These are phyloP conservation scores for Aspergillus incahuasiensis DNA, from an alignment of 495 filamentous ascomycete species.

Conservation along the genomic window DNA sequence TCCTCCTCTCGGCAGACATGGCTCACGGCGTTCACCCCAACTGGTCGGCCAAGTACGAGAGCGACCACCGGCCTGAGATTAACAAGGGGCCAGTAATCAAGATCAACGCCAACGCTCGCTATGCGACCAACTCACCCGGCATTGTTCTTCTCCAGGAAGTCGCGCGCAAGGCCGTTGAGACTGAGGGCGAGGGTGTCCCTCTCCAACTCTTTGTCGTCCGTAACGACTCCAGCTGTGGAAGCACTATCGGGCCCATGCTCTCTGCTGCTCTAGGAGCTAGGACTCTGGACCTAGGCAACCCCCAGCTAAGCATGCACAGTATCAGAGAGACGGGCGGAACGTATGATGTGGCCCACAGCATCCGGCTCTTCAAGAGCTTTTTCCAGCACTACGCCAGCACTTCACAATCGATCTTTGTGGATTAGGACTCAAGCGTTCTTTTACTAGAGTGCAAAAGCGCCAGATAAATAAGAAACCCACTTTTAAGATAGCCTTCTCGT, in stretches of 20 bases:
- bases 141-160: conserved; percentile 89
- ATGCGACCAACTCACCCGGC: conserved; percentile 92
- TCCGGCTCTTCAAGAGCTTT: conserved; percentile 84
- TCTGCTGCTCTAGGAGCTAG: conserved; percentile 77
- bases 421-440: conserved; percentile 33
- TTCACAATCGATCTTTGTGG: conserved; percentile 76
- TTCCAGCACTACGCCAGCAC: conserved; percentile 76
- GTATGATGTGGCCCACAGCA: conserved; percentile 82
- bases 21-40: conserved; percentile 94
- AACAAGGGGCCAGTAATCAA: conserved; percentile 97
- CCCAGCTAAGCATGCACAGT: conserved; percentile 96
- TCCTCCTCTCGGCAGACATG: conserved; percentile 97
- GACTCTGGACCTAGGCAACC: conserved; percentile 89
- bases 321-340: conserved; percentile 88
- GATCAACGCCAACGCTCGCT: conserved; percentile 94
- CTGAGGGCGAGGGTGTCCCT: conserved; percentile 59
- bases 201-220: conserved; percentile 94
- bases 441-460: background rate
- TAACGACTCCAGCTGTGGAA: conserved; percentile 90
- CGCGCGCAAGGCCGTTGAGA: conserved; percentile 56
- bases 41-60: conserved; percentile 86
- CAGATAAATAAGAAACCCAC: background rate
- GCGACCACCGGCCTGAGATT: conserved; percentile 84
- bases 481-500: too few relatives aligned
- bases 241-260: conserved; percentile 95